Conservation (phyloP, 495 filamentous ascomycete species). For the Clohesyomyces aquaticus region DNA sequence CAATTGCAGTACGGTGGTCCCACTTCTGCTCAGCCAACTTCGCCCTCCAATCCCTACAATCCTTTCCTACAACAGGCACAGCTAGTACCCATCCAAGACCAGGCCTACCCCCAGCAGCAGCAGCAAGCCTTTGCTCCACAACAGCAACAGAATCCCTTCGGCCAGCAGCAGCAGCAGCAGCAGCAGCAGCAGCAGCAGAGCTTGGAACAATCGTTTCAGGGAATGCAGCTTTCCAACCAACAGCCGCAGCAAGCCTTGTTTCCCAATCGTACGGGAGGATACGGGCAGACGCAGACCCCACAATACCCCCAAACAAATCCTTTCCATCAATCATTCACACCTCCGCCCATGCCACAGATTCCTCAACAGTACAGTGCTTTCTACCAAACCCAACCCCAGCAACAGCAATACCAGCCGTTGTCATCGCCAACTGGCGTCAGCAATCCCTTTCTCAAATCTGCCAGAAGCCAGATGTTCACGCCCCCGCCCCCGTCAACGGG, state of each 20-base stretch:
- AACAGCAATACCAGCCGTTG: conserved; percentile 45
- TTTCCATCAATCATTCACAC: conserved; percentile 53
- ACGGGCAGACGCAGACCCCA: conserved; percentile 57
- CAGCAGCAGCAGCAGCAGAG: conserved; percentile 33
- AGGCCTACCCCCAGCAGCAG: conserved; percentile 1
- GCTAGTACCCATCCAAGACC: conserved; percentile 20
- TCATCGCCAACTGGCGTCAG: conserved; percentile 31
- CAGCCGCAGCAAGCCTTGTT: conserved; percentile 71
- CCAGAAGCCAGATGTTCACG: conserved; percentile 45
- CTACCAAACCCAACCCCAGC: conserved; percentile 48
- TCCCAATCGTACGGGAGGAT: conserved; percentile 81
- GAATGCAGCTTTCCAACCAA: conserved; percentile 62
- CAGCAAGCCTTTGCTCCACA: conserved; percentile 64
- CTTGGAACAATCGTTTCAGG: conserved; percentile 71
- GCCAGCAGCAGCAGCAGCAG: conserved; percentile 30
- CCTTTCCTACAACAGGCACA: conserved; percentile 37
- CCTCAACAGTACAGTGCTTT: conserved; percentile 55
- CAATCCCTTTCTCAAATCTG: conserved; percentile 45
- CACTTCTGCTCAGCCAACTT: conserved; percentile 25
- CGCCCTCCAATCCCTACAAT: conserved; percentile 41
- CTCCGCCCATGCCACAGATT: conserved; percentile 62
- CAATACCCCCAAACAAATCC: conserved; percentile 54
- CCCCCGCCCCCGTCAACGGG: conserved; percentile 8
- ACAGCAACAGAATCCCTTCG: conserved; percentile 56
- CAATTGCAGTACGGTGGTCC: conserved; percentile 18